Evolutionary conservation across 441 rosid genomes (phyloP), one percentile per base, ranked within the genome.

Genomic region (Syzygium syzygioides): DNA sequence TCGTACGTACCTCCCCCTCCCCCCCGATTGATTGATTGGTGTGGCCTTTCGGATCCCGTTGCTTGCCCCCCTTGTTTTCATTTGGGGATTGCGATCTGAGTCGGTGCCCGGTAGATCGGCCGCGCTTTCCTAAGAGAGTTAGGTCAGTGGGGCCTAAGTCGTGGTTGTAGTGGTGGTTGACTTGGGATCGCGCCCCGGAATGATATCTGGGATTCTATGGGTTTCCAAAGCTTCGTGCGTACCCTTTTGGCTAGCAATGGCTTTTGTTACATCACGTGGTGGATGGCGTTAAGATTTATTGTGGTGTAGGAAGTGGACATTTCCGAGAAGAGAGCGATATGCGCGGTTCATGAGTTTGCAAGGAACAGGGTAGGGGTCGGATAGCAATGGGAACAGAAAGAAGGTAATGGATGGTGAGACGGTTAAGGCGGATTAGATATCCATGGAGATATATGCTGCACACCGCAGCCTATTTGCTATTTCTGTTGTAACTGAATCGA

Each of bases 1-100:
- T 96, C 60, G 99, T 97, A 92, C 59, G 93, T 45, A 14, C n/a
- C 48, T 28, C 86, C 37, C 86, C 45, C 86, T 85, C 87, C 23
- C 87, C 23, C 19, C 85, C 18, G 26, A 12, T 71, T n/a, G 52
- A 23, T 76, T 41, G n/a, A 76, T 71, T 71, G 15, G 14, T 28
- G 30, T 2, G 9, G 52, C 52, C 83, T 37, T 71, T 23, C 50
- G 4, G n/a, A 64, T 20, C 37, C 26, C 83, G n/a, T 1, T 76
- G 6, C 83, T 41, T 2, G 18, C 10, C 83, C 19, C 19, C 34
- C 18, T 76, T 3, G 6, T 41, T 76, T 76, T 45, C 8, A 45
- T 45, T 7, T 45, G 48, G 48, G 52, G 83, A 7, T 41, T 37
- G 68, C 52, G 64, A 85, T 88, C 48, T 48, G 71, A 76, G 26